phyloP scores from a whole-genome alignment of 116 monocot species.

The Papilionanthe hybrid region DNA sequence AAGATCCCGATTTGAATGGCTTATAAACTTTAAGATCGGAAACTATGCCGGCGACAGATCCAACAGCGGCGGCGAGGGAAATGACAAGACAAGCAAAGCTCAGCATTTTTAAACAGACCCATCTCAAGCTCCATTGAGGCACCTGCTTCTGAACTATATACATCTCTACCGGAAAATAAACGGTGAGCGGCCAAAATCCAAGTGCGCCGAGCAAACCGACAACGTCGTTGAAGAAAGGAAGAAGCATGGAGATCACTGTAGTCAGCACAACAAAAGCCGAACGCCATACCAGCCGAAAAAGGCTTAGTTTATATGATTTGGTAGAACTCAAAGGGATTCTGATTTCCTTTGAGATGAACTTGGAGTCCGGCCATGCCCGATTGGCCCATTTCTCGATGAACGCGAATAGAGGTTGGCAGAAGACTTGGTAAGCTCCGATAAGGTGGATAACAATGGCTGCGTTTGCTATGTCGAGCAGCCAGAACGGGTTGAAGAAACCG shows the following conservation, averaged over 20 bases:
- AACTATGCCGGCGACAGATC: constrained; percentile 67
- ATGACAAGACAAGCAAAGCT: constrained; percentile 61
- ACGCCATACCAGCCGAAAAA: constrained; percentile 66
- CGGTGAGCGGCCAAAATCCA: constrained; percentile 89
- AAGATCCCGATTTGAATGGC: constrained; percentile 56
- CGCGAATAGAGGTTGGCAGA: constrained; percentile 81
- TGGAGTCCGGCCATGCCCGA: constrained; percentile 43
- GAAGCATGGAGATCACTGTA: constrained; percentile 69
- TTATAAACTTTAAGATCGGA: constrained; percentile 50
- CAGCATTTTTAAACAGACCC: constrained; percentile 69
- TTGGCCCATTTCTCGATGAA: constrained; percentile 64
- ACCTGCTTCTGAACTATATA: constrained; percentile 65
- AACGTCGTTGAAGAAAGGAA: constrained; percentile 93
- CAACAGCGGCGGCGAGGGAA: constrained; percentile 54
- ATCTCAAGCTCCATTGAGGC: constrained; percentile 48
- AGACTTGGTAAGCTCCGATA: constrained; percentile 87
- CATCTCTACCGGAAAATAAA: constrained; percentile 89
- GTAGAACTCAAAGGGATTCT: constrained; percentile 1
- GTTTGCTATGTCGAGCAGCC: constrained; percentile 91
- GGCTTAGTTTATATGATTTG: constrained; percentile 36
- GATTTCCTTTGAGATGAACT: constrained; percentile 41
- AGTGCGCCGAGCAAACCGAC: constrained; percentile 81
- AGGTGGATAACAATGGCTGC: constrained; percentile 79
- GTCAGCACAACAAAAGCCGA: constrained; percentile 58
- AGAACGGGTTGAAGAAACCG: constrained; percentile 94